Evolutionary conservation across 2,329 filamentous ascomycete species (phyloP), one percentile per base, ranked within the genome.

Genomic region (Paraconiothyrium brasiliense): DNA sequence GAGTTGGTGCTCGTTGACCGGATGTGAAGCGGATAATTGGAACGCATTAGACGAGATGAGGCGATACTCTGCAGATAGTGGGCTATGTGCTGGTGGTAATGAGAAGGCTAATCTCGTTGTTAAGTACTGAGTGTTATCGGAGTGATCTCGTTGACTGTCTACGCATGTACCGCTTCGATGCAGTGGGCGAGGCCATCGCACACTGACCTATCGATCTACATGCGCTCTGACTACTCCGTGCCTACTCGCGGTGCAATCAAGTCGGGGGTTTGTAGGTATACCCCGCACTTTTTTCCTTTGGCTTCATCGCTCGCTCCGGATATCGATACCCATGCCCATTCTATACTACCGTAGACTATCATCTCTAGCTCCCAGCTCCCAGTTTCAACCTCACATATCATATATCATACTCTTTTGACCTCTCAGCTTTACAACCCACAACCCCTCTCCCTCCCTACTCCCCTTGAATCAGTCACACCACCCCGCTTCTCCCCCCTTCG

Each of bases 71-170:
- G 43, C 20, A 30, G 43, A 59, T 62, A 48, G 57, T 58, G 51
- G 59, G 34, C 39, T 43, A 59, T 52, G 35, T 62, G 47, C 35
- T 55, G 55, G 44, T 58, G 49, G 50, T 61, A 55, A 61, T 54
- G 47, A 37, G 27, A 44, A 51, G 34, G 43, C 32, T 20, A n/a
- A 47, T 55, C 52, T 54, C 43, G 43, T 24, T 44, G 41, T 41
- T 41, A 16, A n/a, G 39, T n/a, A 16, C n/a, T 4, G 13, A 37
- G 35, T 14, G 35, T 9, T 10, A 10, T 11, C 8, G 34, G 2
- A 37, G 13, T 37, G 9, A 32, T 47, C 4, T 24, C 27, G 44
- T 27, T 22, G 27, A n/a, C 16, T 44, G 41, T n/a, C 16, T n/a
- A 9, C 10, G 41, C 41, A n/a, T 2, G 20, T 44, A 16, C 41